These are phyloP conservation scores for Globisporangium nodosum DNA, from an alignment of 352 stramenopile species.

Conservation along the genomic window DNA sequence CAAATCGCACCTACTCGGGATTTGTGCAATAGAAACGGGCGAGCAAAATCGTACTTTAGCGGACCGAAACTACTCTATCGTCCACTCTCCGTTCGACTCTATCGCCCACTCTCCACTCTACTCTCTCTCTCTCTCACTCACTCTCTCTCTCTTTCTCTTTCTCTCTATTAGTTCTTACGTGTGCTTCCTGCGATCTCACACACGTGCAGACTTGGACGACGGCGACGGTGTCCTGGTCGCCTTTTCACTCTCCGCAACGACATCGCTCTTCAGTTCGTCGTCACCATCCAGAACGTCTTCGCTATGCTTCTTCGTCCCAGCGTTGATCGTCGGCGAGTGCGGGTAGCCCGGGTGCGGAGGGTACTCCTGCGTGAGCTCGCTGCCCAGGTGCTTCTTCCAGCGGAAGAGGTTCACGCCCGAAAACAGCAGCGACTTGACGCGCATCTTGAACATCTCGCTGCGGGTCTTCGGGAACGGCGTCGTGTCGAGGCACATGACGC, in stretches of 20 bases:
- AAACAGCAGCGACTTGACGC: constrained; percentile 71
- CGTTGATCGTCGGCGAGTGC: constrained; percentile 15
- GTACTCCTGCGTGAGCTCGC: constrained; percentile 72
- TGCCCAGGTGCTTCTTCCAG: constrained; percentile 77
- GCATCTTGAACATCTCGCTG: constrained; percentile 63
- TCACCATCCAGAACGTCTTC: not conserved
- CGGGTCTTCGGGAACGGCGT: constrained; percentile 77
- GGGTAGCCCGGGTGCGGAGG: constrained; percentile 17
- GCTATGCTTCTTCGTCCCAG: not conserved
- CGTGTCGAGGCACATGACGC: constrained; percentile 78
- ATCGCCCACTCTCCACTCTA: no score
- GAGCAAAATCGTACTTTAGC: no score
- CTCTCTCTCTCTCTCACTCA: no score
- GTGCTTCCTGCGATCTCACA: not conserved
- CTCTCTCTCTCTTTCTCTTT: no score
- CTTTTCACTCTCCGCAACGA: not conserved
- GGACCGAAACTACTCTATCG: no score
- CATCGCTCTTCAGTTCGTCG: not conserved
- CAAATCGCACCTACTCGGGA: no score
- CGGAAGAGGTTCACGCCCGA: constrained; percentile 61
- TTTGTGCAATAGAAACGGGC: no score
- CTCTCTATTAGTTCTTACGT: not conserved
- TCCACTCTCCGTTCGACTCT: no score
- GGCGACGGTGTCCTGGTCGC: not conserved
- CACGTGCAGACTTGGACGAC: no score